Base-by-base conservation (phyloP, 2,329 filamentous ascomycete species). In the Cladophialophora carrionii region DNA sequence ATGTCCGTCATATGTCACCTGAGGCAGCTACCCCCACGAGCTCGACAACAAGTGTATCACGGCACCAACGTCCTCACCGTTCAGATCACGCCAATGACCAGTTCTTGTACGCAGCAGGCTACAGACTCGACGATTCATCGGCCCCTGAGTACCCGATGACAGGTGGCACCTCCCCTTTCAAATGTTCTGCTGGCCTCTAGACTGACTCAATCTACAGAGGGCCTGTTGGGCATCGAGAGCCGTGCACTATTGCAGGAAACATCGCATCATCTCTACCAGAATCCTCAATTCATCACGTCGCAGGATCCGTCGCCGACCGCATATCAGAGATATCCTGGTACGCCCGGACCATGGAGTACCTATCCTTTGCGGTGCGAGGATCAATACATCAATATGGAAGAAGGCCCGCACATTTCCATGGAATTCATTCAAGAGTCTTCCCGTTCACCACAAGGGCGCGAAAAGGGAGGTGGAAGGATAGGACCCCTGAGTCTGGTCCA, bases 141-240 rank as follows among this genome's bases (percentile, higher is more conserved):
- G 59, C 43, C 9, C 49, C 62, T 12, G 59, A 61, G 52, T 24
- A 41, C 20, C 54, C 58, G 46, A 68, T 68, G 66, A 66, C 53
- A 64, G 63, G 66, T 66, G 41, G 55, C 22, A 43, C 26, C 41
- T n/a, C 34, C 10, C 6, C 20, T 20, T 22, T 12, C 34, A 17
- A 41, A 4, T 10, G 17, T 9, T 51, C 4, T 9, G 26, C 29
- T 24, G 26, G 24, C 8, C 37, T 9, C 10, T 14, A 37, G 22
- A 49, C 58, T 65, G 41, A 57, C 41, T 31, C 29, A 31, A 20
- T 14, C 46, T 24, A 20, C 43, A 62, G 61, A 61, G 55, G 67
- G 49, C 49, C 46, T 70, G 9, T 24, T 63, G 51, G 68, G 68
- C 43, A 68, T 70, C 37, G 68, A 64, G n/a, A 34, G 48, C 22